Evolutionary conservation across 2,329 filamentous ascomycete genomes (phyloP).

Genomic region (Cladobotryum mycophilum): DNA sequence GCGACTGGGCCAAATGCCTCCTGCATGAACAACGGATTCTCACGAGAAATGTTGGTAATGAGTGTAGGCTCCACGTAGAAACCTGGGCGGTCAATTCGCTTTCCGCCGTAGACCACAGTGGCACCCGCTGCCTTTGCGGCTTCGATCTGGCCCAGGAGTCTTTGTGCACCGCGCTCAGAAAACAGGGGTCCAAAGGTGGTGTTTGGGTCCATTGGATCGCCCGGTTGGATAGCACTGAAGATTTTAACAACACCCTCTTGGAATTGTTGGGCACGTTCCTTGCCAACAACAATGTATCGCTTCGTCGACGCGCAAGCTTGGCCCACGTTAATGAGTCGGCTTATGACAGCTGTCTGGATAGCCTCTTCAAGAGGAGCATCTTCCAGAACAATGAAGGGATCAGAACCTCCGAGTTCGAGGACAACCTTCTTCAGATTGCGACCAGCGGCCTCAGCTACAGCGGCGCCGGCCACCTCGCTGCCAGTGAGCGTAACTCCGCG

Average conservation of each 20-base stretch:
- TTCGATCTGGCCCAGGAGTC: background rate
- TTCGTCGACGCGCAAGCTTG: background rate
- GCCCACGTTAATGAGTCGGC: conserved; percentile 3
- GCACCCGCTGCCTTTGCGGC: background rate
- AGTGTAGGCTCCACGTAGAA: conserved; percentile 1
- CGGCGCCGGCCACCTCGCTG: conserved; percentile 40
- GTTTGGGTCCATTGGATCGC: too few species aligned
- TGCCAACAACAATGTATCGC: background rate
- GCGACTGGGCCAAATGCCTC: conserved; percentile 3
- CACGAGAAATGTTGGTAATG: background rate
- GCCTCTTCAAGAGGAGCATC: conserved; percentile 59
- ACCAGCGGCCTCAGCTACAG: conserved; percentile 44
- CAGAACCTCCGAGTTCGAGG: conserved; percentile 67
- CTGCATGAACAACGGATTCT: background rate
- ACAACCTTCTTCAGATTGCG: conserved; percentile 70
- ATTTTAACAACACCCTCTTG: too few species aligned
- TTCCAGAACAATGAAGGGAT: conserved; percentile 65
- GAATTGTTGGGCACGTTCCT: background rate
- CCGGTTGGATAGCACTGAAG: too few species aligned
- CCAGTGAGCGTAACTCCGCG: conserved; percentile 4
- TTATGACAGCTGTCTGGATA: background rate
- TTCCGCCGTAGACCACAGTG: background rate
- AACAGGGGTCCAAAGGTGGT: too few species aligned
- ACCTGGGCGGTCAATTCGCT: background rate
- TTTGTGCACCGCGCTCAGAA: too few species aligned